Evolutionary conservation across 2,329 filamentous ascomycete species (phyloP), one percentile per base, ranked within the genome.

Genomic region (Calonectria honghensis): DNA sequence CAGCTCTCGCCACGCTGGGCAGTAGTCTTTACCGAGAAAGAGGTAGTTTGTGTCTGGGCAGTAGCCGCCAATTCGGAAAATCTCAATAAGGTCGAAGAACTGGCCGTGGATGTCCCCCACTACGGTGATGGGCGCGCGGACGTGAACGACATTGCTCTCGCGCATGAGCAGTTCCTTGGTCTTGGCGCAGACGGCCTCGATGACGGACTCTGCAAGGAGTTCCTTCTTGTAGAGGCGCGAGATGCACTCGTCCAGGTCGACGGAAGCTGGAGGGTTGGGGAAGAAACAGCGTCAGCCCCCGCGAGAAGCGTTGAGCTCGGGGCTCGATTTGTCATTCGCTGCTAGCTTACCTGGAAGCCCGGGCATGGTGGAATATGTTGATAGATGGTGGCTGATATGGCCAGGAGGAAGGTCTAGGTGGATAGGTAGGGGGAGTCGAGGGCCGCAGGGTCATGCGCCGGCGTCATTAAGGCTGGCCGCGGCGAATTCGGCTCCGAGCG

Each of bases 131-230:
- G 97, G 97, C 39, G 97, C 96, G 81, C 93, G 93, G 76, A 99
- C 97, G 85, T 99, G 97, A 75, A 99, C 97, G 76, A 99, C 97
- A 87, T 99, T 99, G 91, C 96, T 98, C 92, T 99, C 97, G 84
- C 97, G 96, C 97, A 99, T 99, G 80, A 99, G 91, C 80, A 99
- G 90, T 89, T 99, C 97, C 85, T 99, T 99, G 29, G 97, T 97
- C 86, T 99, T 99, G 85, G 97, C 96, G 88, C 97, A 99, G 92
- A 99, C 96, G 82, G 97, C 97, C 88, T 99, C 97, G 86, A 99
- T 96, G 79, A 99, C 96, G 52, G 96, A 98, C 87, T 99, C 97
- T 82, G 97, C 96, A 73, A 99, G 92, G 74, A 99, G 92, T 86
- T 98, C 97, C 85, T 98, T 98, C 84, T 97, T 96, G 88, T 98